Conservation (phyloP, 768 basidiomycete genomes). For the Auricularia heimuer region DNA sequence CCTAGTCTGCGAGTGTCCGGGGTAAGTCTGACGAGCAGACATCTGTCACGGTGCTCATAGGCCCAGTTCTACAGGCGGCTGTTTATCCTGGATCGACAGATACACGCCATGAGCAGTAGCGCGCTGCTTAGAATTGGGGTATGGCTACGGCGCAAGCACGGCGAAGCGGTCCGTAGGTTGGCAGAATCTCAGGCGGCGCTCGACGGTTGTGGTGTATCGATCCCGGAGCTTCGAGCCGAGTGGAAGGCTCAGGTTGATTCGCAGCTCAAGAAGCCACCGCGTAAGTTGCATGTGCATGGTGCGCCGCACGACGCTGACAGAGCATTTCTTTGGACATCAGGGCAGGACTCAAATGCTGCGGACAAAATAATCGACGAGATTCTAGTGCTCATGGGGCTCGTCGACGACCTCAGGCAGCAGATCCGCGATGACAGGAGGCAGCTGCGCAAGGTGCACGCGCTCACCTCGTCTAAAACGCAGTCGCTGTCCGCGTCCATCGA, state of each 20-base stretch:
- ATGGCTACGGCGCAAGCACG: neutral
- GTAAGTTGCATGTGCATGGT: neutral
- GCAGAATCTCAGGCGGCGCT: neutral
- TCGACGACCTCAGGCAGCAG: neutral
- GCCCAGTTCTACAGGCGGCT: neutral
- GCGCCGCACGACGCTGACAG: neutral
- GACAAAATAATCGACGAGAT: neutral
- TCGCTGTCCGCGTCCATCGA: neutral
- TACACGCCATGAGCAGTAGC: neutral
- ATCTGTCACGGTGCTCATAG: neutral
- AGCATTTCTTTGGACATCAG: neutral
- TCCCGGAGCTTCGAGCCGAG: neutral
- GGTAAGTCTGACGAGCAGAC: neutral
- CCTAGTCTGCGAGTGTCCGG: slow-evolving; percentile 4
- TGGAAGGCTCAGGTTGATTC: neutral
- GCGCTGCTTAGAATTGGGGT: too few species aligned
- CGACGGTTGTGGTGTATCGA: neutral
- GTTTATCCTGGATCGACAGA: neutral
- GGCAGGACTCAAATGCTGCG: neutral
- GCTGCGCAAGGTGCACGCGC: neutral
- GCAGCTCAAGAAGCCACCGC: neutral
- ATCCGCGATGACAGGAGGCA: neutral
- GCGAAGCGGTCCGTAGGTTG: neutral
- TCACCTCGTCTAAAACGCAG: neutral
- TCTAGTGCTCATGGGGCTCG: neutral